phyloP scores from a whole-genome alignment of 305 asterid genomes.

The Fraxinus albicans region DNA sequence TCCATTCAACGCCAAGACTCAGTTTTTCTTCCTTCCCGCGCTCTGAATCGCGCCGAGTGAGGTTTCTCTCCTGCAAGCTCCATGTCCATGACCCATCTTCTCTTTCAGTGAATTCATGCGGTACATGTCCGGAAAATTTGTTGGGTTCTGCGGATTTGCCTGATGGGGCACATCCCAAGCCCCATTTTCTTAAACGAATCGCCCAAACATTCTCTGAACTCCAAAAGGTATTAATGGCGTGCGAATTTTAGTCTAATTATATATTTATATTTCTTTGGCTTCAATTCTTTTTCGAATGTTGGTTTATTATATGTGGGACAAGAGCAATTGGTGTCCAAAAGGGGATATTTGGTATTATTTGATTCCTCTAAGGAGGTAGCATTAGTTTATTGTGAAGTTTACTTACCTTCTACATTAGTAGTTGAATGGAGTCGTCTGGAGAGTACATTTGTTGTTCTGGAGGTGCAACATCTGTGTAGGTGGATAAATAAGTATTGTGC shows the following conservation, averaged over 20 bases:
- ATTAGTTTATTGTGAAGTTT: not conserved
- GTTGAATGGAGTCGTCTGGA: not conserved
- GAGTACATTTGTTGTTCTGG: not conserved
- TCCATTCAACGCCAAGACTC: constrained; percentile 28
- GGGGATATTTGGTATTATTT: not conserved
- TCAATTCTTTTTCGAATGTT: constrained; percentile 6
- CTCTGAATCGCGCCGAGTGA: constrained; percentile 29
- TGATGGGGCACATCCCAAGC: constrained; percentile 35
- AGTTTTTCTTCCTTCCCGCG: constrained; percentile 13
- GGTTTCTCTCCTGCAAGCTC: constrained; percentile 39
- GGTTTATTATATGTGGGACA: not conserved
- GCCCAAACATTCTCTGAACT: constrained; percentile 26
- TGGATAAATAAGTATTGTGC: not conserved
- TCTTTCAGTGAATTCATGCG: constrained; percentile 19
- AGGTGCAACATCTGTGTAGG: not conserved
- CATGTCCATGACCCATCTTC: constrained; percentile 25
- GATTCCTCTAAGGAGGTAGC: not conserved
- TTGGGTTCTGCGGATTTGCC: constrained; percentile 27
- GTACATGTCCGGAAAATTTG: constrained; percentile 19
- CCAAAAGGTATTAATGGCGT: constrained; percentile 42
- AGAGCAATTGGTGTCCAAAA: not conserved
- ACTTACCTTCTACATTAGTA: not conserved
- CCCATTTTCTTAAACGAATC: constrained; percentile 34
- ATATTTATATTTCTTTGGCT: constrained; percentile 13
- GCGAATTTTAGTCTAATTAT: not conserved